Evolutionary conservation across 179 eudicot genomes (phyloP), one percentile per base, ranked within the genome.

Genomic region (Drosera spatulata): DNA sequence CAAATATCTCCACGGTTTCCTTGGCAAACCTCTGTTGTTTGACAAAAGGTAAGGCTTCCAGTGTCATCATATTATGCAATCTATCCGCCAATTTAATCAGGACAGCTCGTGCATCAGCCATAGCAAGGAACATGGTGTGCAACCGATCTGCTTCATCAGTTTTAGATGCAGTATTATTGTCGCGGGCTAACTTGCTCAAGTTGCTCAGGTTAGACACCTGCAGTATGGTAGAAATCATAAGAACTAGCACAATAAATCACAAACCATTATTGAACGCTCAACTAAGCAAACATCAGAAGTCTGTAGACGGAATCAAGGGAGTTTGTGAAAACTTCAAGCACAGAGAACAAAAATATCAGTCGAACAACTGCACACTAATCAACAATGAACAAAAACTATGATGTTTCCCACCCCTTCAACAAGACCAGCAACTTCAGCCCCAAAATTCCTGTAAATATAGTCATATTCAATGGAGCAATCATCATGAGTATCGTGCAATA

Each of bases 181-280:
- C 93, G 53, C 99, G 89, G 40, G 96, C 99, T 73, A 93, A 95
- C 84, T 93, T 88, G 93, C 99, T 93, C 79, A 93, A 67, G 33
- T 86, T 87, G 67, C 96, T 88, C 56, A 93, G 80, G 73, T 82
- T 84, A 61, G 99, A 88, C 59, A 93, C 96, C 99, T 93, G 65
- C 48, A 74, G 43, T 45, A 70, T 57, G 6, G 10, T 40, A 56
- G 7, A 7, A 0, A 50, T 7, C 33, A 58, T 37, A 15, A 53
- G 6, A 55, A 55, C 2, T 37, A 22, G n/a, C 4, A 33, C 39
- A 39, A 37, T 10, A 55, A 55, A 5, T 2, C 4, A 4, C 11
- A 22, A 22, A 22, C 33, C 33, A 22, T 22, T 22, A 22, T 22
- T 22, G 1, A 22, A 22, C 33, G 33, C 33, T 22, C 33, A 22